These are phyloP conservation scores for Thermothelomyces thermophilus DNA, from an alignment of 2,329 filamentous ascomycete genomes.

Conservation along the genomic window DNA sequence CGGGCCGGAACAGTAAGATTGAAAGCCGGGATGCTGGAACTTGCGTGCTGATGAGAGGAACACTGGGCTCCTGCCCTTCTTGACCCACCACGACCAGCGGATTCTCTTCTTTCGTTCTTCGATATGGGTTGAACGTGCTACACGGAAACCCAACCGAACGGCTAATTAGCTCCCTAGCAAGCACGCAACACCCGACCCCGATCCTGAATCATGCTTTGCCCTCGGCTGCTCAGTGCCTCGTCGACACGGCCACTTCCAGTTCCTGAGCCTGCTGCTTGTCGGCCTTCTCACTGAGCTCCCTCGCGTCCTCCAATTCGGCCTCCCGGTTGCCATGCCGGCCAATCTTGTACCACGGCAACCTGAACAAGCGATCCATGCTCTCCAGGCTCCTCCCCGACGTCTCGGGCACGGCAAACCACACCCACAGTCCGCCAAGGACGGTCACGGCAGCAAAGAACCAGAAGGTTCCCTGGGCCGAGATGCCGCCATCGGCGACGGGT, in stretches of 20 bases:
- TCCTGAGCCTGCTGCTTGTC: not conserved
- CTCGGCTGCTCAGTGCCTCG: not conserved
- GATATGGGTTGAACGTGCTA: no score
- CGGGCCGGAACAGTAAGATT: no score
- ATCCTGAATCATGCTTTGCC: not conserved
- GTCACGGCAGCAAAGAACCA: slow-evolving; percentile 69
- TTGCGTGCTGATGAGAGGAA: no score
- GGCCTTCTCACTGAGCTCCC: not conserved
- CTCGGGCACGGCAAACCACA: slow-evolving; percentile 67
- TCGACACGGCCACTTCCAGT: not conserved
- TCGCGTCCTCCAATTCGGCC: slow-evolving; percentile 41
- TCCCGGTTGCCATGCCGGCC: slow-evolving; percentile 51
- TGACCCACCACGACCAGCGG: no score
- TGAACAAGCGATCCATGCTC: slow-evolving; percentile 66
- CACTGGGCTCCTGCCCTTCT: no score
- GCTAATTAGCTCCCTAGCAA: not conserved
- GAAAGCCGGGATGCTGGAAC: no score
- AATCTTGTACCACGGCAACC: slow-evolving; percentile 68
- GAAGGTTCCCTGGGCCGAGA: slow-evolving; percentile 62
- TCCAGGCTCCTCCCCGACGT: slow-evolving; percentile 60
- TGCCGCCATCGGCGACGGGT: slow-evolving; percentile 36
- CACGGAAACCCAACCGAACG: not conserved
- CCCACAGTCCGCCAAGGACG: slow-evolving; percentile 60
- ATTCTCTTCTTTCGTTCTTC: no score
- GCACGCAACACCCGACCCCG: not conserved